Percentiles rank a stretch among this genome's conserved stretches.
Evolutionary conservation across 306 rosid genomes (phyloP).

Genomic region (Vigna mungo): DNA sequence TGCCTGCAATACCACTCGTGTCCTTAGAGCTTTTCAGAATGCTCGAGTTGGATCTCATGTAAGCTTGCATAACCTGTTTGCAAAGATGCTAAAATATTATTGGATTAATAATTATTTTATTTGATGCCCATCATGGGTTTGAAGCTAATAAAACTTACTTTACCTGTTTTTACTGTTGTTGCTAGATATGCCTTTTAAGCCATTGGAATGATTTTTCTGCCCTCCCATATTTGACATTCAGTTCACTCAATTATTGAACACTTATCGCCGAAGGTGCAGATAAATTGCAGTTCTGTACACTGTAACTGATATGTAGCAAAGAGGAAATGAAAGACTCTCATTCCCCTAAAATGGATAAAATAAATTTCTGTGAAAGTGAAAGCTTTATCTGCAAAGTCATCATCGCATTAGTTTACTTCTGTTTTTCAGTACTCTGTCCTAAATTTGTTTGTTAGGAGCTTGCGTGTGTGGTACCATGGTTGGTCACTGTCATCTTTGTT

Average conservation of each 20-base stretch:
- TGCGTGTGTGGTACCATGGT: neutral
- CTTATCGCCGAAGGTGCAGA: neutral
- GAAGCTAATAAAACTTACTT: neutral
- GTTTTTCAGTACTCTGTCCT: neutral
- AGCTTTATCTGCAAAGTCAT: constrained; percentile 6
- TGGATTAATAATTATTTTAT: constrained; percentile 8
- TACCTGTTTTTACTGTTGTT: neutral
- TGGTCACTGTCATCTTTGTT: constrained; percentile 12
- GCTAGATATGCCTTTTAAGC: constrained; percentile 1
- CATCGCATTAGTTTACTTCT: neutral
- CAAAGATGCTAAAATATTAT: constrained; percentile 15
- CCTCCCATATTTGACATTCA: neutral
- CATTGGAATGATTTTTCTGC: neutral
- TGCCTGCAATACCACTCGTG: constrained; percentile 76
- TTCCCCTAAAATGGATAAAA: neutral
- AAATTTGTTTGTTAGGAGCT: constrained; percentile 7
- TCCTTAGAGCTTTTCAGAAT: constrained; percentile 81
- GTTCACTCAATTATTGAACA: neutral
- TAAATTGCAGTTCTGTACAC: neutral
- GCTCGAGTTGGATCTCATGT: constrained; percentile 94
- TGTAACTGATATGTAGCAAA: neutral
- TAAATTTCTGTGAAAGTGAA: neutral
- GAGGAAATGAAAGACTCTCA: neutral
- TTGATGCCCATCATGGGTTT: neutral
- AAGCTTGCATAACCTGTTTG: constrained; percentile 35